Evolutionary conservation across 2,329 filamentous ascomycete genomes (phyloP).

Genomic region (Drechslera avenae): DNA sequence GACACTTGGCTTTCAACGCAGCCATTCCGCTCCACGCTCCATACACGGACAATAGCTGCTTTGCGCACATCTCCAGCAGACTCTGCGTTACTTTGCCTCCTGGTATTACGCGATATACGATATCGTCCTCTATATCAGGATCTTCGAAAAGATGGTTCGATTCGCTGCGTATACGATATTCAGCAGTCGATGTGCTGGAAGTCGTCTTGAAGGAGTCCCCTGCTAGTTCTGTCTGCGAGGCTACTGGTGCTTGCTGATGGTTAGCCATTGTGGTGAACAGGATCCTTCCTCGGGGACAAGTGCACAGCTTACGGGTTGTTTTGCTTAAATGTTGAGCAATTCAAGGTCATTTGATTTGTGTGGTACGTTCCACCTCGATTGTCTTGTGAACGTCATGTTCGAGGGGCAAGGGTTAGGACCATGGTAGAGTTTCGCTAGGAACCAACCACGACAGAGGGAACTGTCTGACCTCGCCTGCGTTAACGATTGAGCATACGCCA

Average conservation of each 20-base stretch:
- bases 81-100: conserved; percentile 1
- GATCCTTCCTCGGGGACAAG: not conserved
- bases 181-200: not conserved
- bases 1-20: not conserved
- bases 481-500: no score
- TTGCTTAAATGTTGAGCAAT: not conserved
- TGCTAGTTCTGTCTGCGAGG: not conserved
- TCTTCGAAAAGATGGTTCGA: conserved; percentile 7
- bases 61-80: conserved; percentile 3
- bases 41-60: conserved; percentile 3
- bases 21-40: conserved; percentile 1
- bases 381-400: not conserved
- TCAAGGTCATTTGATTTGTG: not conserved
- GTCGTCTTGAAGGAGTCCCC: not conserved
- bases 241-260: not conserved
- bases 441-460: not conserved
- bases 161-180: conserved; percentile 7
- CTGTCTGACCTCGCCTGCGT: not conserved
- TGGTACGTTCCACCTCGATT: no score
- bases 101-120: conserved; percentile 7
- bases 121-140: conserved; percentile 8
- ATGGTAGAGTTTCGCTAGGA: not conserved
- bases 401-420: not conserved
- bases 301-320: not conserved
- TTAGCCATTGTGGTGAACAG: not conserved